Percentiles rank a stretch among this genome's conserved stretches.
phyloP scores from a whole-genome alignment of 176 grass and related monocot species.

The Hsuehochloa calcarea region DNA sequence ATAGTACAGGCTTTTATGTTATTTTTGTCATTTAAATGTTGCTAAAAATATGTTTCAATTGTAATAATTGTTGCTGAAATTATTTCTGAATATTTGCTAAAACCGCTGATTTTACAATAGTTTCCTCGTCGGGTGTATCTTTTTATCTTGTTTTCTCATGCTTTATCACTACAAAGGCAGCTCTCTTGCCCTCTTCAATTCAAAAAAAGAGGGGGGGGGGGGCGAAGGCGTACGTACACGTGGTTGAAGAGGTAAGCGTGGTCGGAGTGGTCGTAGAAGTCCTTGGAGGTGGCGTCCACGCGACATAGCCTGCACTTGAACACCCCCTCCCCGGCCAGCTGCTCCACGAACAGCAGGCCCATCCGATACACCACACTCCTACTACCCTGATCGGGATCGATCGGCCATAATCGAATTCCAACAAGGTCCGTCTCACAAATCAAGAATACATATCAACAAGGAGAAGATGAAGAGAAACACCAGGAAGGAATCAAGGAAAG shows the following conservation, averaged over 20 bases:
- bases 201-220: no score
- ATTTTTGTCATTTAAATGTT: no score
- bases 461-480: neutral
- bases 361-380: neutral
- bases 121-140: no score
- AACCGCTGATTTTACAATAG: no score
- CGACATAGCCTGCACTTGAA: conserved; percentile 37
- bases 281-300: conserved; percentile 25
- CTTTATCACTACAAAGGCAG: no score
- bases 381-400: neutral
- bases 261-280: conserved; percentile 27
- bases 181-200: no score
- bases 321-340: conserved; percentile 11
- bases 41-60: no score
- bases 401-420: neutral
- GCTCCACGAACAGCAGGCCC: conserved; percentile 39
- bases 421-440: neutral
- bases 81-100: no score
- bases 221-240: conserved; percentile 9
- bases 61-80: no score
- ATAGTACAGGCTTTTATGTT: no score
- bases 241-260: conserved; percentile 37
- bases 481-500: neutral
- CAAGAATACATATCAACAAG: neutral
- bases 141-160: no score